Base-by-base conservation (phyloP, 805 yeast species). In the Metschnikowia chrysomelidarum region DNA sequence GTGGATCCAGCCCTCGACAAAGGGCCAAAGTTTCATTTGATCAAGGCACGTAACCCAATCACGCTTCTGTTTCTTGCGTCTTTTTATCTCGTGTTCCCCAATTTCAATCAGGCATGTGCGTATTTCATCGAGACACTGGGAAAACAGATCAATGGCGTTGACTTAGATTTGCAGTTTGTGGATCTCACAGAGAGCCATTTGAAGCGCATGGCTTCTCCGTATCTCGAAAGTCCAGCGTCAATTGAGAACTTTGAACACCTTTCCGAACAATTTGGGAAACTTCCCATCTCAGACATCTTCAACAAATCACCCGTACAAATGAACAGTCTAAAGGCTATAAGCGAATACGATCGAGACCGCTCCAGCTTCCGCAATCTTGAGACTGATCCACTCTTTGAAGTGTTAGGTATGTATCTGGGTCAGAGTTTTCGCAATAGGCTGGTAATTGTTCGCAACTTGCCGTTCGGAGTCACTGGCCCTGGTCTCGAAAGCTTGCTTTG, bases 51-150 rank as follows among this genome's bases (percentile, higher is more conserved):
- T 34, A 62, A 71, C 41, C 73, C 76, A 0, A 32, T 52, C 2
- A 68, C 61, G 12, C 51, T 82, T 16, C 43, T 57, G 24, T 68
- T 73, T 19, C 57, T 66, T 40, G 72, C 74, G 26, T 65, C 70
- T 4, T 78, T 77, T 52, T 81, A 72, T 51, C 54, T 82, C 22
- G 51, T 76, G 5, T 82, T 82, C 49, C 61, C 62, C 4, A 56
- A 61, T 24, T 51, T 55, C 24, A 61, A 64, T 17, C 71, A 68
- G 13, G 86, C 87, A 0, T 63, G 74, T 14, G 63, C 64, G 3
- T 81, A 72, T 52, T 66, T 63, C 54, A 50, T 64, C 14, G 84
- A 78, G 44, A 73, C 81, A 0, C 39, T 52, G 9, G 67, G 69
- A 7, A 68, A 72, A 34, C 60, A 62, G 36, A 49, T 80, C 22